Evolutionary conservation across 1,139 yeast species (phyloP), one percentile per base, ranked within the genome.

Genomic region (Kodamaea sp.): DNA sequence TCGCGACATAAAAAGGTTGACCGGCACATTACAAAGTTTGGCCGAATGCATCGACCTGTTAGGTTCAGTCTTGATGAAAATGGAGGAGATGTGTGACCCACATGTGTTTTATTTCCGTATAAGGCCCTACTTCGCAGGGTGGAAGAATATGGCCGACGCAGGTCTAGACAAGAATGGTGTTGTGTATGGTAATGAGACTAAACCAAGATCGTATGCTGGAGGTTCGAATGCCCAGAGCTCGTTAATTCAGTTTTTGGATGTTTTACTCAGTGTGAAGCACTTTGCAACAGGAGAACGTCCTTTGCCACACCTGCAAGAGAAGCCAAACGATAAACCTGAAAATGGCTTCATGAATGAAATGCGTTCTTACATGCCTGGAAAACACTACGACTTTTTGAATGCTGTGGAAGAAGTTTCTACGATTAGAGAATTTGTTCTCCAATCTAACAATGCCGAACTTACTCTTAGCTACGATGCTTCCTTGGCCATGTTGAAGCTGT

Each of bases 11-110:
- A 49, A 47, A 1, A 48, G 48, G 6, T 78, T 83, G 11, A 63
- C 67, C 2, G 50, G 46, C 25, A 59, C 70, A 29, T 63, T 88
- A 25, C 87, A 85, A 51, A 61, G 57, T 27, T 63, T 88, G 39
- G 96, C 96, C 1, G 87, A 84, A 55, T 64, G 75, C 29, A 83
- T 90, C 30, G 96, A 87, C 55, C 66, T 69, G 38, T 66, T 90
- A 47, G 94, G 90, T n/a, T 68, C 83, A 3, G 75, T 85, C 0
- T 62, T 90, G 46, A 78, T 83, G 77, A 74, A 78, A 48, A 86
- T 90, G 95, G 90, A 86, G 54, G 96, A 89, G 47, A 84, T 84
- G 85, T 88, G 97, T 57, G 96, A 89, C 54, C 97, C 97, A 2
- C 95, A 88, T 56, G 81, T 83, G 1, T 90, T 90, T 54, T 90